A percentile compares a stretch with the other conserved stretches of the same genome.
Evolutionary conservation across 73 alveolate genomes (phyloP).

Genomic region (Tetrahymena malaccensis): DNA sequence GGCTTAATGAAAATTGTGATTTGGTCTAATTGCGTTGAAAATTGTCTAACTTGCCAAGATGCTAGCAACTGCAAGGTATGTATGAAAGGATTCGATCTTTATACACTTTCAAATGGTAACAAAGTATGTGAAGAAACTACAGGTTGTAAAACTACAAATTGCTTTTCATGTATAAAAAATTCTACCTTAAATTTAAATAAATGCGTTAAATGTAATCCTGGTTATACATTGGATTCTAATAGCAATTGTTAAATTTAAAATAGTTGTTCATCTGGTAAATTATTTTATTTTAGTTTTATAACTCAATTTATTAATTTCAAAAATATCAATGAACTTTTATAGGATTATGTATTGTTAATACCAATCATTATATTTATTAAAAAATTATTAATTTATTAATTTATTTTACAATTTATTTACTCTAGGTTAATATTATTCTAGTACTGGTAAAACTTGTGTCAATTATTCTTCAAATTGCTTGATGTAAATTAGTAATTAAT

Average conservation of each 20-base stretch:
- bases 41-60: background rate
- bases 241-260: background rate
- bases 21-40: background rate
- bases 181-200: background rate
- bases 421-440: background rate
- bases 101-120: background rate
- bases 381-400: background rate
- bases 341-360: too few relatives aligned
- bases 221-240: background rate
- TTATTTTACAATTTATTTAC: background rate
- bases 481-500: background rate
- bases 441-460: background rate
- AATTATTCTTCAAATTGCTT: background rate
- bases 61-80: background rate
- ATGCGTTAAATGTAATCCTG: background rate
- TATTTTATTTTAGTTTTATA: background rate
- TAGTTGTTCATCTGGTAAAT: background rate
- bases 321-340: too few relatives aligned
- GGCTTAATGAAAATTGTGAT: background rate
- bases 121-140: background rate
- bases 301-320: too few relatives aligned
- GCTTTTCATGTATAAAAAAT: background rate
- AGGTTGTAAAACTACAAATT: background rate
- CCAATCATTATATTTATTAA: too few relatives aligned
- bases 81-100: background rate